Percentiles rank a stretch among this genome's conserved stretches.
Conservation (phyloP, 176 grass and related monocot genomes). For the Paspalum notatum region DNA sequence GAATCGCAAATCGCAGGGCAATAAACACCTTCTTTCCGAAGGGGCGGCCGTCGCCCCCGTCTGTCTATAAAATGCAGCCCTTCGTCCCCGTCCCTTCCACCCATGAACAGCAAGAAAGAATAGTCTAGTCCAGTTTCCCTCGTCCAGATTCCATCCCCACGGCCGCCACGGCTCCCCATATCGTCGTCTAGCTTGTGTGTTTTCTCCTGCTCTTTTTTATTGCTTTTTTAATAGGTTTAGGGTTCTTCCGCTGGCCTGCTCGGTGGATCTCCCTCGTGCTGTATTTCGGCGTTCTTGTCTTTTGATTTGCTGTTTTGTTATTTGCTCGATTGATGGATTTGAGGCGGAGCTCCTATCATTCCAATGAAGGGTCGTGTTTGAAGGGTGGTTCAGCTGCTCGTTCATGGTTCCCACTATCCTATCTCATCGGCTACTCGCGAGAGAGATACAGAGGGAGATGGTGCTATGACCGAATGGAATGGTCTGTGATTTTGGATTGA, state of each 20-base stretch:
- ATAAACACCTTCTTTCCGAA: constrained; percentile 31
- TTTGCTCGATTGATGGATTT: constrained; percentile 24
- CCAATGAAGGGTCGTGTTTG: constrained; percentile 59
- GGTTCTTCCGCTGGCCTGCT: no score
- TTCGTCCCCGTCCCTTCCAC: neutral
- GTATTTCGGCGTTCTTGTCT: no score
- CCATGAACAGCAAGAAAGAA: constrained; percentile 26
- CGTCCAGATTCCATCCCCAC: no score
- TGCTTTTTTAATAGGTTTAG: neutral
- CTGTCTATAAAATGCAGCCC: constrained; percentile 50
- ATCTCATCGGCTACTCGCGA: constrained; percentile 46
- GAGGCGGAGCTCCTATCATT: constrained; percentile 73
- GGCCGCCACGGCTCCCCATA: neutral
- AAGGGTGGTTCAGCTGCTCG: constrained; percentile 61
- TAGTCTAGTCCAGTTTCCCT: neutral
- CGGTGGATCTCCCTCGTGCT: no score
- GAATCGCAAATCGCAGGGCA: constrained; percentile 2
- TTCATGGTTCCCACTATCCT: constrained; percentile 88
- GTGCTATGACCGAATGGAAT: no score
- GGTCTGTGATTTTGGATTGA: no score
- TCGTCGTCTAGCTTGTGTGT: neutral
- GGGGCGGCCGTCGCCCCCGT: neutral
- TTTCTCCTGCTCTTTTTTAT: neutral
- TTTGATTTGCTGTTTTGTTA: neutral
- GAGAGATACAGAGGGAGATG: neutral